Base-by-base conservation (phyloP, 2,329 filamentous ascomycete species). In the Didymosphaeria variabile region DNA sequence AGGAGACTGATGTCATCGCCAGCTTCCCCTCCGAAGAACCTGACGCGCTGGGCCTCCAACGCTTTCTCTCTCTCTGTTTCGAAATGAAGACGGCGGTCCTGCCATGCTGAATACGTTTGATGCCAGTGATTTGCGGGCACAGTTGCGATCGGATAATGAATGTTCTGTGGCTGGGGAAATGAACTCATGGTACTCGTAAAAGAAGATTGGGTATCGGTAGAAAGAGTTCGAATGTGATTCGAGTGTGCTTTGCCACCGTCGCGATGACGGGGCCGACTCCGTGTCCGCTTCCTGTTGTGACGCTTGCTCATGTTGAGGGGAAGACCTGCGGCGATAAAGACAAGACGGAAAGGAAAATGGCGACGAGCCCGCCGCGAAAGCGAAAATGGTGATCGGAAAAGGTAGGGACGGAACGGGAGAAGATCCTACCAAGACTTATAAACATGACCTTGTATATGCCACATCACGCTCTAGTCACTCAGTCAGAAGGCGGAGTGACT, bases 271-370 rank as follows among this genome's bases (percentile, higher is more conserved):
- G 79, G 78, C 38, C 79, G 77, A 67, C 77, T 79, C 62, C 79
- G 73, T 21, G 78, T 81, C 56, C 79, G 78, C 63, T 78, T 80
- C 63, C 79, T 72, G 69, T 81, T 81, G 70, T 81, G 79, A 64
- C 79, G 74, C 66, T 80, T 78, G 63, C 78, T 77, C 79, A 81
- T 81, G 42, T 55, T 67, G 45, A 52, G 8, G 23, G 17, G 21
- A n/a, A 32, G 45, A 57, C 26, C 19, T 40, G 50, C 40, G 34
- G 44, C 49, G 59, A 54, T 54, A 52, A 26, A 44, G 51, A 49
- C 17, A 31, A 42, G 26, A 21, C 17, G 29, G 45, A 61, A 38
- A 47, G 23, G 31, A 47, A 56, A 51, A 29, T 44, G 67, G 67
- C 69, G 70, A 74, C 70, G 62, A 73, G 72, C 64, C 67, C 69